Base-by-base conservation (phyloP, 2,329 filamentous ascomycete species). In the Periconia sp. region DNA sequence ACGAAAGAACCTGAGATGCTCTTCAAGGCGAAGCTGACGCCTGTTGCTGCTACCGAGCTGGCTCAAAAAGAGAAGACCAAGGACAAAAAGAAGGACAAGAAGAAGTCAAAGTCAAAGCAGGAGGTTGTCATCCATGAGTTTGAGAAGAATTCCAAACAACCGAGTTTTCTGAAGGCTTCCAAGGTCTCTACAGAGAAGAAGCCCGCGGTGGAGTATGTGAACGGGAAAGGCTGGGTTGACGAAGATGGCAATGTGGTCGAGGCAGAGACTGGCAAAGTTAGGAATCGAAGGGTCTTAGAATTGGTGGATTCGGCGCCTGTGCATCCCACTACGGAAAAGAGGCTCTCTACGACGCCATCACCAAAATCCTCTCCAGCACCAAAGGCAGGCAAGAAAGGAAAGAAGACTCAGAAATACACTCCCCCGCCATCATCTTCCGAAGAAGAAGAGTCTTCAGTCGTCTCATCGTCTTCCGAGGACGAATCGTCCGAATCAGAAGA, bases 191-290 rank as follows among this genome's bases (percentile, higher is more conserved):
- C 71, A 2, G 69, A 68, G 8, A 66, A 69, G 12, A 77, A 78
- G 33, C 66, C 75, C n/a, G 76, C 78, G 26, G 69, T 77, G 3
- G 84, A 86, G 42, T 96, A 86, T 65, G 81, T 94, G 28, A 87
- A 96, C 40, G 91, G 87, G 16, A 86, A 88, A 60, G 92, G 92
- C 1, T 97, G 94, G 92, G 80, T 96, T 0, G 87, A 96, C 57
- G 82, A 84, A 48, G 76, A 86, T 12, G 92, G 92, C 5, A 83
- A 85, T 41, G 73, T 96, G 1, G 81, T 95, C 2, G 88, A 95
- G 67, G 70, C 68, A 15, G 73, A 75, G 50, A 68, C 63, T 10
- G 61, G 62, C 6, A 69, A 65, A 40, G 66, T 63, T 15, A 62
- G 59, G 25, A 63, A 65, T 17, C 61, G 56, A 34, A 57, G 66